Evolutionary conservation across 306 rosid genomes (phyloP).

Genomic region (Cucumis melo): DNA sequence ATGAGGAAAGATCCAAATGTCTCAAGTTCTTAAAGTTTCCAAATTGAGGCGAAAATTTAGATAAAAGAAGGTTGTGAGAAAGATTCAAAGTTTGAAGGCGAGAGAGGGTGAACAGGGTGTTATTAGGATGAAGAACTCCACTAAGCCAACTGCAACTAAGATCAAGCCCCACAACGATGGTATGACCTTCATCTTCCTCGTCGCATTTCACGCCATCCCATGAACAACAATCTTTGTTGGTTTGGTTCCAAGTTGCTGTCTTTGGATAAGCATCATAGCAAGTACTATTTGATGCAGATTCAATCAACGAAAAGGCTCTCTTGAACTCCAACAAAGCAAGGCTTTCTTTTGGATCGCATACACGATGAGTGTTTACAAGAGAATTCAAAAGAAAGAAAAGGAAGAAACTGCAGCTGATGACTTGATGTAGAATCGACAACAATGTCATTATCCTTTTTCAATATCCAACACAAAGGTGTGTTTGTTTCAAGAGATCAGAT

Average conservation of each 20-base stretch:
- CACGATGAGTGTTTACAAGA: background rate
- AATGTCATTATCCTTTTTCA: background rate
- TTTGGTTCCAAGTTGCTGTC: background rate
- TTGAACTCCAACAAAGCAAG: constrained; percentile 10
- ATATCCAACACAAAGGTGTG: background rate
- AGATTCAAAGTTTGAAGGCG: background rate
- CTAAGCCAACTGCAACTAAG: constrained; percentile 3
- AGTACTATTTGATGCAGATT: background rate
- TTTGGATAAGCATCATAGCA: background rate
- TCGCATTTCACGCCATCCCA: background rate
- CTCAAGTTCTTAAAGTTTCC: background rate
- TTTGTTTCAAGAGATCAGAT: background rate
- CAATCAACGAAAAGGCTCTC: background rate
- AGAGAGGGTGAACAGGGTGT: background rate
- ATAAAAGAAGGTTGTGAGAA: background rate
- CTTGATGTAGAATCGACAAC: background rate
- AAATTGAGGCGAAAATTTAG: background rate
- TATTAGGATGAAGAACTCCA: constrained; percentile 2
- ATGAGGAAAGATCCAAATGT: background rate
- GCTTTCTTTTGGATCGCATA: background rate
- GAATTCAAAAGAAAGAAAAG: background rate
- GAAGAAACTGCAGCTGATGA: background rate
- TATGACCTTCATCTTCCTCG: background rate
- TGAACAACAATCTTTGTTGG: background rate
- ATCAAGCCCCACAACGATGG: background rate